Base-by-base conservation (phyloP, 108 stramenopile species). In the Schizochytrium sp. region DNA sequence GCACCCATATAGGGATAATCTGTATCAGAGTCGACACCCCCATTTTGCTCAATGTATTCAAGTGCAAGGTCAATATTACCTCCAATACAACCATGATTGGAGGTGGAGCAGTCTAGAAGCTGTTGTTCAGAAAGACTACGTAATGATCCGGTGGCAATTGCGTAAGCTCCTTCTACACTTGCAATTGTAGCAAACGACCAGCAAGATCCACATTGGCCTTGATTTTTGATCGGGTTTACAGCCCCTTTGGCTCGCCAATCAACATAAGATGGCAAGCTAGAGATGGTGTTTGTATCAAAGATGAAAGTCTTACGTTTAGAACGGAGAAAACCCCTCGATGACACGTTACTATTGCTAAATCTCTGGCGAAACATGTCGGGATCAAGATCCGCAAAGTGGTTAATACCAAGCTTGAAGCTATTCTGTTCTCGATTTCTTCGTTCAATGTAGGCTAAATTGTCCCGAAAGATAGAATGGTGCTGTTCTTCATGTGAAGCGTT, bases 131-230 rank as follows among this genome's bases (percentile, higher is more conserved):
- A 94, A 59, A 95, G 72, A 38, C 90, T 92, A n/a, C 94, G 88
- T 45, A 94, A 88, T 45, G 61, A 55, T 55, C 92, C 93, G 28
- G 92, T 91, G 69, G 91, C 91, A 46, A 95, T 88, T 83, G 90
- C 93, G 73, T 95, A 93, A 10, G 93, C 93, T 46, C 97, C 96
- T 93, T 98, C 98, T 88, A 98, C 88, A 45, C 95, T 93, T 0
- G 97, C 99, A 4, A 96, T 95, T 7, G 98, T 96, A 13, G 97
- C 95, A 88, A 98, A 97, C 15, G 99, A 97, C 97, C 98, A 99
- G 94, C 99, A 99, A 0, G 94, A 95, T 19, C 97, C 97, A 91
- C 97, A 97, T 56, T 83, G 72, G 10, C 96, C 96, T 94, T 97
- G 97, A 61, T 93, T 89, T 87, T 93, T 92, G 72, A 93, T 89